Percentiles rank a stretch among this genome's conserved stretches.
phyloP scores from a whole-genome alignment of 345 rosid genomes.

The Boechera retrofracta region DNA sequence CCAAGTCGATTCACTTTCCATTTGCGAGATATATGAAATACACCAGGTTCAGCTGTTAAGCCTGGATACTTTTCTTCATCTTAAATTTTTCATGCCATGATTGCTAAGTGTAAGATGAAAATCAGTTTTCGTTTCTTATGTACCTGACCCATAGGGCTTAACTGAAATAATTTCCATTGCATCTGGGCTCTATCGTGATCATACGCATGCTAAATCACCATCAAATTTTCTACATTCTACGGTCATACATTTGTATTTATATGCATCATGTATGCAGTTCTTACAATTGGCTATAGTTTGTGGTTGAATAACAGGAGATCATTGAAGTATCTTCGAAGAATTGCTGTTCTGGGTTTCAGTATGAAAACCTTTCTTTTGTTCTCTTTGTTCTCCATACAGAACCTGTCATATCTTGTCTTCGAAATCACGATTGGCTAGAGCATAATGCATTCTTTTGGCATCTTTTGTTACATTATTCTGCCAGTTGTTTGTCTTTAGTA shows the following conservation, averaged over 20 bases:
- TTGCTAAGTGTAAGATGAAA: constrained; percentile 11
- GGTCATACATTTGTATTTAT: background rate
- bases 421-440: background rate
- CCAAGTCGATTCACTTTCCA: background rate
- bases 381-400: constrained; percentile 5
- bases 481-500: constrained; percentile 5
- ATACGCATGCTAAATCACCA: constrained; percentile 11
- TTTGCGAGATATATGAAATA: background rate
- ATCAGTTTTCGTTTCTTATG: constrained; percentile 8
- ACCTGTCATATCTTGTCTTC: background rate
- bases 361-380: background rate
- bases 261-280: constrained; percentile 2
- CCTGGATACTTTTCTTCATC: constrained; percentile 6
- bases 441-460: constrained; percentile 2
- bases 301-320: constrained; percentile 4
- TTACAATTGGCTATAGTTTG: constrained; percentile 4
- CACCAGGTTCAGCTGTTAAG: background rate
- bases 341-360: constrained; percentile 9
- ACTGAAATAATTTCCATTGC: constrained; percentile 5
- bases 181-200: constrained; percentile 17
- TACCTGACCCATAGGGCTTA: background rate
- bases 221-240: background rate
- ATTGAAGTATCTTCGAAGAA: constrained; percentile 1
- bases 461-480: constrained; percentile 15
- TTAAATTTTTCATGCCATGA: constrained; percentile 1